These are phyloP conservation scores for Phytophthora sansomeana DNA, from an alignment of 352 stramenopile species.

Conservation along the genomic window DNA sequence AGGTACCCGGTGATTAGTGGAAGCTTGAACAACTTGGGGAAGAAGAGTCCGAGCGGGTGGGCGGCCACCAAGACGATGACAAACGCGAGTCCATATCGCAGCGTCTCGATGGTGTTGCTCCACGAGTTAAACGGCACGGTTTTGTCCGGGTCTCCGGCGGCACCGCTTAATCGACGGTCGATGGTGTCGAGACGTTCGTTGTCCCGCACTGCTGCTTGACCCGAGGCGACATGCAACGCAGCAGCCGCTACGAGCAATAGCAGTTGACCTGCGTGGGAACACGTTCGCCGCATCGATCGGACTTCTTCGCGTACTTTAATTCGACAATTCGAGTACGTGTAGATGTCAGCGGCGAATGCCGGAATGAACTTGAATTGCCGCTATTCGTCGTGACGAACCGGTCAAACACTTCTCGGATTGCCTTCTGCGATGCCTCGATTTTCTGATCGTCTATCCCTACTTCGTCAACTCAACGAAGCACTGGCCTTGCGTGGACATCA, in stretches of 20 bases:
- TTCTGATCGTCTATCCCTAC: conserved; percentile 28
- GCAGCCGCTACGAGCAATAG: background rate
- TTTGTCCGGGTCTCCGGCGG: conserved; percentile 9
- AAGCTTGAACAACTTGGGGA: too few species aligned
- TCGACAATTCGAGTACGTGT: background rate
- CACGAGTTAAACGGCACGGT: too few species aligned
- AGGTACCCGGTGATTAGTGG: too few species aligned
- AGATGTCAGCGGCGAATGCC: conserved; percentile 14
- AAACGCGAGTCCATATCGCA: too few species aligned
- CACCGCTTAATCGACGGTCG: conserved; percentile 32
- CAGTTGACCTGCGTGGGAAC: background rate
- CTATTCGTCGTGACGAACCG: conserved; percentile 6
- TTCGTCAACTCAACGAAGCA: conserved; percentile 17
- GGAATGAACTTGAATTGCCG: conserved; percentile 12
- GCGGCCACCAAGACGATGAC: too few species aligned
- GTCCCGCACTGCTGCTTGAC: conserved; percentile 11
- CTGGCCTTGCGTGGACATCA: background rate
- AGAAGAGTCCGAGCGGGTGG: too few species aligned
- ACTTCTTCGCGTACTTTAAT: background rate
- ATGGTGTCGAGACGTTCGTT: background rate
- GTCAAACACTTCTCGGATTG: conserved; percentile 5
- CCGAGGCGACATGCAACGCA: conserved; percentile 4
- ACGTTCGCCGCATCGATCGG: conserved; percentile 4
- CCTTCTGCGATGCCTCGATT: conserved; percentile 24
- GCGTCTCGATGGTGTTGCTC: too few species aligned